These are phyloP conservation scores for Galerina sulciceps DNA, from an alignment of 768 basidiomycete genomes.

Conservation along the genomic window DNA sequence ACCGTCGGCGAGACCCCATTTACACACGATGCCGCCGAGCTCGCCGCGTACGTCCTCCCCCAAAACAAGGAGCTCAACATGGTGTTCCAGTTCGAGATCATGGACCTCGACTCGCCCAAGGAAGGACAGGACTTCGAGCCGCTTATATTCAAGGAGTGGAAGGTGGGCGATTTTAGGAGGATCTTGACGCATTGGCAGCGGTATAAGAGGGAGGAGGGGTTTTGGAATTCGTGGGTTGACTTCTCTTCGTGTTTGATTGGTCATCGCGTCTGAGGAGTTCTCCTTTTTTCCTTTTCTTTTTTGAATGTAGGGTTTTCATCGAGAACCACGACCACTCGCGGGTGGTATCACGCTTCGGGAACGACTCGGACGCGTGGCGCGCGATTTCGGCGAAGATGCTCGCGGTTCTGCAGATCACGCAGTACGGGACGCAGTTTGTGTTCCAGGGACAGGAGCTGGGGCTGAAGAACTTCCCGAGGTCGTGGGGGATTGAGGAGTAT, in stretches of 20 bases:
- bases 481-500: slow-evolving; percentile 75
- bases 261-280: neutral
- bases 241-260: neutral
- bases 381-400: slow-evolving; percentile 66
- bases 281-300: neutral
- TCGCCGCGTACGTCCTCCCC: slow-evolving; percentile 62
- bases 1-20: slow-evolving; percentile 70
- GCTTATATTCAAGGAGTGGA: slow-evolving; percentile 52
- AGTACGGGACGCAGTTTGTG: slow-evolving; percentile 70
- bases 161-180: slow-evolving; percentile 53
- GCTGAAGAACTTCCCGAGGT: slow-evolving; percentile 61
- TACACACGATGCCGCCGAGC: slow-evolving; percentile 51
- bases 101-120: slow-evolving; percentile 57
- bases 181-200: slow-evolving; percentile 59
- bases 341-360: slow-evolving; percentile 67
- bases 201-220: slow-evolving; percentile 59
- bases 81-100: slow-evolving; percentile 68
- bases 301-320: slow-evolving; percentile 51
- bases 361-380: slow-evolving; percentile 63
- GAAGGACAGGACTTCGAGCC: slow-evolving; percentile 37
- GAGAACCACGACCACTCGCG: slow-evolving; percentile 76
- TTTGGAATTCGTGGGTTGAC: slow-evolving; percentile 64
- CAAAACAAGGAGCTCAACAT: slow-evolving; percentile 64
- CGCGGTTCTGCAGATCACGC: slow-evolving; percentile 61
- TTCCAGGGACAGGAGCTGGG: slow-evolving; percentile 82